Evolutionary conservation across 164 flowering plant species (phyloP), one percentile per base, ranked within the genome.

Genomic region (Magnolia changhungtana): DNA sequence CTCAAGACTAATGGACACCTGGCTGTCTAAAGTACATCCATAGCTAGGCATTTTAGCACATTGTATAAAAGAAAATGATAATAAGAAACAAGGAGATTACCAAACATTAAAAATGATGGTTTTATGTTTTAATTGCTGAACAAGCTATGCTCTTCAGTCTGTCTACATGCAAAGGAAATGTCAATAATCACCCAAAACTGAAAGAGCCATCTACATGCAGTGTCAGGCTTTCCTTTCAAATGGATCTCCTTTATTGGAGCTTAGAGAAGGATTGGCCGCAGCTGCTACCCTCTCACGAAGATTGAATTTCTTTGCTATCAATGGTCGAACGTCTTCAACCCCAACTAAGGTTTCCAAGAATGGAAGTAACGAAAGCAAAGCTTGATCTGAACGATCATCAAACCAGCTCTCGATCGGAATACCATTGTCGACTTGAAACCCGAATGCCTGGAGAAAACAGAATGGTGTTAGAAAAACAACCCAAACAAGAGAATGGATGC

Each of bases 401-500:
- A 92, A 96, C 99, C 99, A 96, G 85, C 99, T 96, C 84, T 94
- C 93, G 6, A 96, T 94, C 13, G 99, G 99, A 70, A 96, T 90
- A 14, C 99, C 99, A 75, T 96, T 96, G 78, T 96, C 95, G 27
- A 96, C 96, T 88, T 96, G 99, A 77, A 94, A 96, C 24, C 99
- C 98, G 81, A 96, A 96, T 78, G 96, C 99, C 98, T 96, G 86
- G 51, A 19, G 51, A 51, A 55, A n/a, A 11, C 19, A 7, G 6
- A 50, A 2, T 37, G 45, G 45, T 37, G 45, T 37, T 37, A 37
- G 45, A 37, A 37, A 37, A 37, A 37, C 45, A 37, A 7, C 45
- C 45, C 45, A 37, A 37, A 37, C 45, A 37, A 37, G 45, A 37
- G 45, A 37, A 37, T 3, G 45, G 45, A 37, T 37, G 6, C 4